phyloP scores from a whole-genome alignment of 140 eudicot species.

The Flaveria floridana region DNA sequence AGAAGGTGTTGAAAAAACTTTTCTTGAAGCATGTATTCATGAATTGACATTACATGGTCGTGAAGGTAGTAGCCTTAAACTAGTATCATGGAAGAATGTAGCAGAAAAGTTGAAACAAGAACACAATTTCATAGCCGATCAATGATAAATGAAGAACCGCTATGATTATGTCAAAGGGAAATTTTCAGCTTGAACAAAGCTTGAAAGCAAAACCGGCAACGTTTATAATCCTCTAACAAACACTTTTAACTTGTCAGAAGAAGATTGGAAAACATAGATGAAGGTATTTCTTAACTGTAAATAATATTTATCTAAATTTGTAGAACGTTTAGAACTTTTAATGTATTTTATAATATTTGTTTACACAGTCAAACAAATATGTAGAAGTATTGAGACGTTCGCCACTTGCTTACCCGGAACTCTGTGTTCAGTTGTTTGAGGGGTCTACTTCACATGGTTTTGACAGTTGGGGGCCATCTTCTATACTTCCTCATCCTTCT shows the following conservation, averaged over 20 bases:
- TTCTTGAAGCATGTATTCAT: neutral
- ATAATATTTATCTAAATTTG: neutral
- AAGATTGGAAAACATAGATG: neutral
- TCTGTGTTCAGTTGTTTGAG: neutral
- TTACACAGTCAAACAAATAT: neutral
- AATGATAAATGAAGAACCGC: neutral
- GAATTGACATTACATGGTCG: neutral
- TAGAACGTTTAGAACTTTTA: neutral
- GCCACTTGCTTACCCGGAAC: neutral
- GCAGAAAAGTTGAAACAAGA: neutral
- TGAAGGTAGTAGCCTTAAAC: neutral
- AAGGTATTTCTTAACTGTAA: neutral
- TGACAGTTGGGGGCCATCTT: too few species aligned
- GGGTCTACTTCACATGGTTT: too few species aligned
- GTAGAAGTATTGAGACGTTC: neutral
- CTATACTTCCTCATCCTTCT: too few species aligned
- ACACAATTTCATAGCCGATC: neutral
- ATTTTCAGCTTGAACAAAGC: neutral
- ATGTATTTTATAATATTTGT: neutral
- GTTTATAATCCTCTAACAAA: neutral
- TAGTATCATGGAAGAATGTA: neutral
- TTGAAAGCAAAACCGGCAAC: neutral
- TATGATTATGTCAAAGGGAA: neutral
- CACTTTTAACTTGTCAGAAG: neutral
- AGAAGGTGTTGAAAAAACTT: slow-evolving; percentile 5